Conservation (phyloP, 2,329 filamentous ascomycete species). For the Trichophyton schoenleinii region DNA sequence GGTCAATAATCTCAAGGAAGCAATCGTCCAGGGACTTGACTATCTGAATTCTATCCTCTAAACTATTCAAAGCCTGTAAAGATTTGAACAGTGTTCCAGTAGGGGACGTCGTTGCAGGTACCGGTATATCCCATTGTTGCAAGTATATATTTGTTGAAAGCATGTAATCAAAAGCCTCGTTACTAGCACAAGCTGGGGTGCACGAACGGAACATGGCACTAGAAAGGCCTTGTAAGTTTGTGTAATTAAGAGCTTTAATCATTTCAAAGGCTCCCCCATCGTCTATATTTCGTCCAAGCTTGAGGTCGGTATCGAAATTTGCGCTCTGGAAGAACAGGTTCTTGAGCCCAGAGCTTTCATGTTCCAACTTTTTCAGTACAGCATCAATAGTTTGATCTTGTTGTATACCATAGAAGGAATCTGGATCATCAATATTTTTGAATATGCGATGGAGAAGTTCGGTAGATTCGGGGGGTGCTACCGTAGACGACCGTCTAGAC, state of each 20-base stretch:
- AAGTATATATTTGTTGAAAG: constrained; percentile 69
- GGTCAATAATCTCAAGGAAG: constrained; percentile 36
- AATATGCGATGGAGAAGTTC: constrained; percentile 71
- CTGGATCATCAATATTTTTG: constrained; percentile 85
- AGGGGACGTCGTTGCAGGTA: constrained; percentile 50
- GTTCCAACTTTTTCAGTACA: constrained; percentile 70
- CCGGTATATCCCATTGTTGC: constrained; percentile 83
- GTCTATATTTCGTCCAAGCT: constrained; percentile 44
- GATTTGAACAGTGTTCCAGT: constrained; percentile 63
- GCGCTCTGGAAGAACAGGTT: constrained; percentile 84
- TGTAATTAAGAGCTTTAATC: constrained; percentile 61
- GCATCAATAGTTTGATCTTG: constrained; percentile 64
- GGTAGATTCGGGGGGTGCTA: constrained; percentile 43
- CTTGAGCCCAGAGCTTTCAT: constrained; percentile 77
- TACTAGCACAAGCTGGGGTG: constrained; percentile 38
- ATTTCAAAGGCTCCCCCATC: constrained; percentile 54
- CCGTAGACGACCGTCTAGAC: constrained; percentile 55
- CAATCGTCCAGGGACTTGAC: constrained; percentile 50
- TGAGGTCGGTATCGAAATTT: constrained; percentile 75
- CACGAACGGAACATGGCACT: constrained; percentile 59
- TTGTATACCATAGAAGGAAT: constrained; percentile 85
- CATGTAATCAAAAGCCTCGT: constrained; percentile 53
- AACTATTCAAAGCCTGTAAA: constrained; percentile 65
- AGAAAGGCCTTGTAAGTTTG: constrained; percentile 77
- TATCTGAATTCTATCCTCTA: constrained; percentile 44